Evolutionary conservation across 352 stramenopile genomes (phyloP), one percentile per base, ranked within the genome.

Genomic region (Thalassiosira gravida): DNA sequence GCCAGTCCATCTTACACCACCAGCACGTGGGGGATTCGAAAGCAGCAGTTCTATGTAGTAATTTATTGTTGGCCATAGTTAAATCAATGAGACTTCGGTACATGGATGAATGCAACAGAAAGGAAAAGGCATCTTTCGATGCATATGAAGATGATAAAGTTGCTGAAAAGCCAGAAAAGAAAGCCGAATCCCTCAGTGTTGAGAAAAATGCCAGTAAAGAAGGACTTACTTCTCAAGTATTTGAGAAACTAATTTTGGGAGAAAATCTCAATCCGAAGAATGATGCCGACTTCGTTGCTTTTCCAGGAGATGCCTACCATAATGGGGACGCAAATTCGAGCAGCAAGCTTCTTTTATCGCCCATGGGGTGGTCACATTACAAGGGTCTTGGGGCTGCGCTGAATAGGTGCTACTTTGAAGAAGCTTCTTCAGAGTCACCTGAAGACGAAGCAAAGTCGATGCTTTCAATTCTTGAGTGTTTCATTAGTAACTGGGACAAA

Each of bases 401-500:
- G 24, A 79, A 80, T 63, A 72, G 61, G 76, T 85, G 71, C 30
- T 75, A 77, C 42, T 53, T 32, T 35, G 81, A 88, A 67, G 63
- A 63, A 44, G 37, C 50, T 55, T 77, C 27, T 53, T 52, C 20
- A 25, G 20, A 71, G 37, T 68, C 44, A 9, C 47, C 59, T 14
- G 72, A 85, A 59, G 76, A 83, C 1, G 83, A 82, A 58, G 69
- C 80, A 64, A 53, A 78, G 16, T 58, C 67, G 1, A 63, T 85
- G 18, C 58, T 94, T 18, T 68, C 68, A 2, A 85, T 84, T 57
- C 69, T 94, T 27, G 67, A 80, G 18, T 72, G 65, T 20, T 94
- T 87, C 67, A 78, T 92, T 11, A 83, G 92, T 65, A 85, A 85
- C 16, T 94, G 88, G 88, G 83, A 94, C 56, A 86, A 88, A 79